Base-by-base conservation (phyloP, 192 early-diverging fungal species). In the Diversispora eburnea region DNA sequence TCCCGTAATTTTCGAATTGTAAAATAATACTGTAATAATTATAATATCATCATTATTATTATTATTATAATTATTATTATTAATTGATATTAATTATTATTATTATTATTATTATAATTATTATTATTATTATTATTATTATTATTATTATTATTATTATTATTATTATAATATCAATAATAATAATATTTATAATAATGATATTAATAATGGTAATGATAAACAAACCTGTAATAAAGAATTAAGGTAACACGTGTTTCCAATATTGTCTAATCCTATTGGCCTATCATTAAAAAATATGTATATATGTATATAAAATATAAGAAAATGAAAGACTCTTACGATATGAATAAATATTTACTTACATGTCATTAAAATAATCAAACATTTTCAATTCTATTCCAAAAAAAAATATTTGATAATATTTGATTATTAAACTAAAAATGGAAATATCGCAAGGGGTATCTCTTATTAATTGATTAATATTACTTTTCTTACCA, bases 171-270 rank as follows among this genome's bases (percentile, higher is more conserved):
- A 33, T 33, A 19, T 47, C 22, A 15, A 51, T 51, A 52, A 33
- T 22, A 19, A 7, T 51, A 13, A 8, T 7, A 19, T n/a, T 59
- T 62, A 4, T 25, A 42, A 63, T 63, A 63, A 45, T 4, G 42
- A 17, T 19, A 1, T 8, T 6, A 62, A 5, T 7, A 51, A n/a
- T 13, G 2, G 48, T 43, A 63, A 48, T 0, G 22, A 17, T n/a
- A 46, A 51, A 59, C 60, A 47, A 75, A 88, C 79, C 60, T 88
- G 87, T 22, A 96, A 78, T 20, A 96, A 77, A 48, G 91, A 91
- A 77, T 94, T 96, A 17, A 96, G 82, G 75, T 96, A 96, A 78
- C 94, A 96, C 0, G 94, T 96, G 57, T 92, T 93, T 51, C 92
- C 93, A 76, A 93, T 91, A 64, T 95, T 95, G 39, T 83, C 80